Percentiles rank a stretch among this genome's conserved stretches.
Conservation (phyloP, 257 asterid species). For the Jasminum sambac region DNA sequence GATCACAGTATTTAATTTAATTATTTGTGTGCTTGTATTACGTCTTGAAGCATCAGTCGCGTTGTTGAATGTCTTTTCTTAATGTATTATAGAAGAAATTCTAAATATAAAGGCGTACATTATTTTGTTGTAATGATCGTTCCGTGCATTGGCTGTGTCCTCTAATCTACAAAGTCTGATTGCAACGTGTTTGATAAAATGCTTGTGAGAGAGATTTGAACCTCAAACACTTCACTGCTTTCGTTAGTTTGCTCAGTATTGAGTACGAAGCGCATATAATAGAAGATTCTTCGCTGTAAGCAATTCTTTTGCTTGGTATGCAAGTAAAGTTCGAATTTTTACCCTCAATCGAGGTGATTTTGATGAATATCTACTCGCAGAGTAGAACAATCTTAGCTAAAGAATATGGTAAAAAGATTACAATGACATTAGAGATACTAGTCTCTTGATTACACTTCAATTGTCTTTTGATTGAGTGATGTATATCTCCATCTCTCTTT, state of each 20-base stretch:
- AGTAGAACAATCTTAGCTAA: too few species aligned
- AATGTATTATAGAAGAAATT: neutral
- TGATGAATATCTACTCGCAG: too few species aligned
- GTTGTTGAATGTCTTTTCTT: too few species aligned
- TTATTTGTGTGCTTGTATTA: too few species aligned
- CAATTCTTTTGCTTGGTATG: neutral
- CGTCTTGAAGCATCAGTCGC: too few species aligned
- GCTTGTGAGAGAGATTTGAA: conserved; percentile 1
- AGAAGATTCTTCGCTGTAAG: too few species aligned
- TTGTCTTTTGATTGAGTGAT: conserved; percentile 70
- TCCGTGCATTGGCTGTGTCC: neutral
- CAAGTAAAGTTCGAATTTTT: neutral
- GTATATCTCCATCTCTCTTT: conserved; percentile 96
- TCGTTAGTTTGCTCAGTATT: neutral
- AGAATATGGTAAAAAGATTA: neutral
- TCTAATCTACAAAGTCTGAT: too few species aligned
- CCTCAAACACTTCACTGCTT: neutral
- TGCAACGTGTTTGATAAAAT: conserved; percentile 1
- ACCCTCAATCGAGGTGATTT: neutral
- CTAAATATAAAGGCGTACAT: neutral
- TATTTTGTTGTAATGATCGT: neutral
- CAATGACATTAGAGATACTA: neutral
- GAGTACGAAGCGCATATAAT: neutral
- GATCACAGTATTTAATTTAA: too few species aligned
- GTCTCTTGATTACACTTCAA: conserved; percentile 50